Conservation (phyloP, 495 filamentous ascomycete genomes). For the Aspergillus cavernicola region DNA sequence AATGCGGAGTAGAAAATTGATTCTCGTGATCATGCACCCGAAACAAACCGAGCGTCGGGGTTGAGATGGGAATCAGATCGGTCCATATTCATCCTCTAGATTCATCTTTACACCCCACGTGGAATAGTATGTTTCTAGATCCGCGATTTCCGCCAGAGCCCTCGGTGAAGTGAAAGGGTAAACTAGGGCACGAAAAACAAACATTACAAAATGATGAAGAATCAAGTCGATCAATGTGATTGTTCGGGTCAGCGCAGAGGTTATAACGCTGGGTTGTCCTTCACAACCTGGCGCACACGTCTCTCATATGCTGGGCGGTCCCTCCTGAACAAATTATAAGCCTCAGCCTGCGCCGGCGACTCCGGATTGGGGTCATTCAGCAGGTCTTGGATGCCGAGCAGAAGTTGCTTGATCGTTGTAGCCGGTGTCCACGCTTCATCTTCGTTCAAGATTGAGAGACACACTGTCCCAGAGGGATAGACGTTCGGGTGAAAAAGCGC, state of each 20-base stretch:
- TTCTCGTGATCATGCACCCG: slow-evolving; percentile 1
- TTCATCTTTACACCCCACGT: slow-evolving; percentile 6
- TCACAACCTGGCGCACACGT: slow-evolving; percentile 80
- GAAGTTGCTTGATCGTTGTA: slow-evolving; percentile 96
- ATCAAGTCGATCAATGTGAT: background rate
- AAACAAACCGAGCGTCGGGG: background rate
- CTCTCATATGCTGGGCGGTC: slow-evolving; percentile 83
- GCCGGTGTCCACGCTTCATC: slow-evolving; percentile 98
- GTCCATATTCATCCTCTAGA: background rate
- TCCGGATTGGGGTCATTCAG: slow-evolving; percentile 97
- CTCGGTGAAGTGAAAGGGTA: slow-evolving; percentile 4
- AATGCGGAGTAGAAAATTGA: background rate
- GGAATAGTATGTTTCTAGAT: background rate
- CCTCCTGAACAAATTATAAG: slow-evolving; percentile 95
- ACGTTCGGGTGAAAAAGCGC: slow-evolving; percentile 99
- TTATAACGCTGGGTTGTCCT: slow-evolving; percentile 74
- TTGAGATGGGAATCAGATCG: background rate
- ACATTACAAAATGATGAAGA: background rate
- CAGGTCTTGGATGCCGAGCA: slow-evolving; percentile 92
- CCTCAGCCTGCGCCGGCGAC: slow-evolving; percentile 93
- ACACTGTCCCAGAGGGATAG: slow-evolving; percentile 97
- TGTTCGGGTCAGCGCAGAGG: background rate
- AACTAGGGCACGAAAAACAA: background rate
- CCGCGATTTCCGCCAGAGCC: slow-evolving; percentile 11
- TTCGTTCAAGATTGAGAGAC: slow-evolving; percentile 95